phyloP scores from a whole-genome alignment of 2,329 filamentous ascomycete species.

The Penicillium sp. region DNA sequence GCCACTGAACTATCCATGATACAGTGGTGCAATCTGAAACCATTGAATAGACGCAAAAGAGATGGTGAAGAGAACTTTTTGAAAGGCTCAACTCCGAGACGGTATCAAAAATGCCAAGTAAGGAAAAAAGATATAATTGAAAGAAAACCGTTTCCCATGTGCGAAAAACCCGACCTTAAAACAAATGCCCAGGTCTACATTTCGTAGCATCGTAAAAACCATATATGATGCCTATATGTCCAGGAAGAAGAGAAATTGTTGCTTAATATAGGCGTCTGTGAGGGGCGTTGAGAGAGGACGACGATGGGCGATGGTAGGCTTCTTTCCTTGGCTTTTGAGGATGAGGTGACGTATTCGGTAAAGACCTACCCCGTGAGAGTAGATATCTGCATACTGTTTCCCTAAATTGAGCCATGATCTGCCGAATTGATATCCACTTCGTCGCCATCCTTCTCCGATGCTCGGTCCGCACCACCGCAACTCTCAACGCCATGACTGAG shows the following conservation, averaged over 20 bases:
- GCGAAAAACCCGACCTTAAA: conserved; percentile 10
- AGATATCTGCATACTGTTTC: neutral
- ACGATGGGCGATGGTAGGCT: conserved; percentile 22
- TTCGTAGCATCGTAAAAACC: conserved; percentile 16
- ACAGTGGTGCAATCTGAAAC: neutral
- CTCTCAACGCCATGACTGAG: conserved; percentile 36
- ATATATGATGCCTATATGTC: conserved; percentile 12
- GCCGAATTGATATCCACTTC: conserved; percentile 45
- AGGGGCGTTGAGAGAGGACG: conserved; percentile 14
- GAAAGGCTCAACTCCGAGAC: conserved; percentile 25
- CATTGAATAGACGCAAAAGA: conserved; percentile 14
- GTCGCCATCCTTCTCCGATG: conserved; percentile 60
- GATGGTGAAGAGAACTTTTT: conserved; percentile 17
- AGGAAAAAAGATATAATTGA: conserved; percentile 14
- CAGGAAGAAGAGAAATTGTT: neutral
- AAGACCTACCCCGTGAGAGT: neutral
- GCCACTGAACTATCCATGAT: conserved; percentile 21
- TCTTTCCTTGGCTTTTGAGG: neutral
- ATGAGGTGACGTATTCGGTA: conserved; percentile 3
- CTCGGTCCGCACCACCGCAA: conserved; percentile 61
- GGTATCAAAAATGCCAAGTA: conserved; percentile 23
- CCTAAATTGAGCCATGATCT: neutral
- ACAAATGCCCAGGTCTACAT: conserved; percentile 16
- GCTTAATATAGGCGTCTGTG: conserved; percentile 6
- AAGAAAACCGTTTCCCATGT: conserved; percentile 20